Conservation (phyloP, 169 alveolate species). For the Plasmodium vinckei region DNA sequence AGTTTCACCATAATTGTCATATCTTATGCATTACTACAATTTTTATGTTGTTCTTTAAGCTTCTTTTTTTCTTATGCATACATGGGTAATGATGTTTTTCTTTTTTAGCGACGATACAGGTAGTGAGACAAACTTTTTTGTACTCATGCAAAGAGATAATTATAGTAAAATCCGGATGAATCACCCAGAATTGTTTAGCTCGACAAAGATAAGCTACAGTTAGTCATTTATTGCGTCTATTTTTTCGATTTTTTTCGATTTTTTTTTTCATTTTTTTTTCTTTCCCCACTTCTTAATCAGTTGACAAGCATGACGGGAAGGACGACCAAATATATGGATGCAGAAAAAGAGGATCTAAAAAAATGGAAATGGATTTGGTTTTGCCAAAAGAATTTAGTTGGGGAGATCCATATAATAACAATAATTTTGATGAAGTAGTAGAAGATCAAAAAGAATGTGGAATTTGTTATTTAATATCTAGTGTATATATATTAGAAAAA, state of each 20-base stretch:
- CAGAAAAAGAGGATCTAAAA: background rate
- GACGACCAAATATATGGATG: constrained; percentile 31
- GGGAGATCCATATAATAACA: constrained; percentile 87
- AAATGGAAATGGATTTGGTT: constrained; percentile 56
- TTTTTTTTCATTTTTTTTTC: background rate
- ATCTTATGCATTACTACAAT: too few species aligned
- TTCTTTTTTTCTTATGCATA: too few species aligned
- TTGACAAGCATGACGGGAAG: background rate
- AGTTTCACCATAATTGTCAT: too few species aligned
- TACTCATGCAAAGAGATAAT: constrained; percentile 24
- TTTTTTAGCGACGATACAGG: too few species aligned
- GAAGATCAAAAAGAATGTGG: constrained; percentile 95
- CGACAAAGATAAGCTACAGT: constrained; percentile 25
- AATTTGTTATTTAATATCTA: constrained; percentile 94
- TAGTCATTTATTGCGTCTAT: background rate
- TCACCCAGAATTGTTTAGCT: constrained; percentile 2
- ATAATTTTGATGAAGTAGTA: constrained; percentile 47
- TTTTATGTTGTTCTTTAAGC: too few species aligned
- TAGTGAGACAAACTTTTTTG: background rate
- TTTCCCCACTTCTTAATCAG: background rate
- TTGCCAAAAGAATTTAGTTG: constrained; percentile 82
- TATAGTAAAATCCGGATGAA: constrained; percentile 21
- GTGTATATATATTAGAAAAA: constrained; percentile 88
- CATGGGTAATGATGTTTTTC: too few species aligned
- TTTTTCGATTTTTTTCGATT: background rate